These are phyloP conservation scores for Leavenworthia alabamica DNA, from an alignment of 345 rosid genomes.

Conservation along the genomic window DNA sequence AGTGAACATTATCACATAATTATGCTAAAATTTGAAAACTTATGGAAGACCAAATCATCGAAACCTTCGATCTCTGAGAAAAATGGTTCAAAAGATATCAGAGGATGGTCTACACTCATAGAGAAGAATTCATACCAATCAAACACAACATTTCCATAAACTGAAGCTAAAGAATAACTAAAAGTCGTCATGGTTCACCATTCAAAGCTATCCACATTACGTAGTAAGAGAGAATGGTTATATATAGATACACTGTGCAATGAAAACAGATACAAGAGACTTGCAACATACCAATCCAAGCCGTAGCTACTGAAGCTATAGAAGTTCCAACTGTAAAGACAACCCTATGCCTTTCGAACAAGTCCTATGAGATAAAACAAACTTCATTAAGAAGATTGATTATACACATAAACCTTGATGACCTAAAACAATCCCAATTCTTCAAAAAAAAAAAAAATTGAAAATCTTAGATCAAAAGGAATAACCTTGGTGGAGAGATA, in stretches of 20 bases:
- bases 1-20: background rate
- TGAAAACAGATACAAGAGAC: background rate
- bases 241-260: background rate
- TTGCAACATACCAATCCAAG: slow-evolving; percentile 67
- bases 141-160: background rate
- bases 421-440: background rate
- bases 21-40: background rate
- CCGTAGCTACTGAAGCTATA: slow-evolving; percentile 82
- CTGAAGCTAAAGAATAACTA: background rate
- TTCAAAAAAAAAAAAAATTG: background rate
- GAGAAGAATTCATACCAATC: too few relatives aligned
- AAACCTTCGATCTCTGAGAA: background rate
- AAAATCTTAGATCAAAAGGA: background rate
- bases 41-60: background rate
- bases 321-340: slow-evolving; percentile 91
- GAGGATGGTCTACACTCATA: too few relatives aligned
- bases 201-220: background rate
- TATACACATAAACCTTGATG: background rate
- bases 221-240: background rate
- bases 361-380: slow-evolving; percentile 42
- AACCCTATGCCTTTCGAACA: slow-evolving; percentile 79
- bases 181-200: background rate
- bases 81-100: background rate
- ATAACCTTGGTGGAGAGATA: slow-evolving; percentile 71
- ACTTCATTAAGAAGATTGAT: background rate